Base-by-base conservation (phyloP, 192 early-diverging fungal species). In the Haplosporangium gracile region DNA sequence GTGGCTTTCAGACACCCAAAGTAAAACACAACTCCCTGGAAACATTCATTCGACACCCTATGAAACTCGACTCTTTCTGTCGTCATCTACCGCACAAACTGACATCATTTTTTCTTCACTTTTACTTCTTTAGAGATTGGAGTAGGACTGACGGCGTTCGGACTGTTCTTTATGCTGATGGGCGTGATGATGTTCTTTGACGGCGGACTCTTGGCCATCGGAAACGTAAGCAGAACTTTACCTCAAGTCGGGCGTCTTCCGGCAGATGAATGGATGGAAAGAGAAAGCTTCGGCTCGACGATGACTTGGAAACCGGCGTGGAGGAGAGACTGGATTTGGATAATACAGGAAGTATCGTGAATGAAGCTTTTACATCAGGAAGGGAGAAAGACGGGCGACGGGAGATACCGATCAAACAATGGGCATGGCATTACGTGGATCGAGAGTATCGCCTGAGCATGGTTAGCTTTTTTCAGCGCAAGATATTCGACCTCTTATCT, bases 141-240 rank as follows among this genome's bases (percentile, higher is more conserved):
- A 80, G 97, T 98, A 15, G 97, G 97, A 8, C 87, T 99, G 78
- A 97, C 98, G 36, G 97, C 95, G 6, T 98, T 96, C 89, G 98
- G 98, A 32, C 78, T 96, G 26, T 93, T 97, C 53, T 97, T 99
- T 81, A 98, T 97, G 93, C 82, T 98, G 18, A 89, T 99, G 79
- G 98, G 98, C 60, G 94, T 99, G n/a, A 79, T 98, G 74, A 89
- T 99, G 87, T 95, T 99, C 78, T 99, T 99, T 90, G 98, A 99
- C 79, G 94, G 94, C 2, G 98, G 98, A 4, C 88, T 99, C 32
- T 90, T 99, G 53, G 97, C 98, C 26, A 98, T 99, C 76, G 98
- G 98, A 80, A 99, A 99, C 89, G 96, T 97, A 94, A 89, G 93
- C 60, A 15, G 2, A 42, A 80, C 43, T 32, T 65, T 65, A 11